Evolutionary conservation across 78 protist genomes (phyloP).

Genomic region (Dictyostelium intermedium): DNA sequence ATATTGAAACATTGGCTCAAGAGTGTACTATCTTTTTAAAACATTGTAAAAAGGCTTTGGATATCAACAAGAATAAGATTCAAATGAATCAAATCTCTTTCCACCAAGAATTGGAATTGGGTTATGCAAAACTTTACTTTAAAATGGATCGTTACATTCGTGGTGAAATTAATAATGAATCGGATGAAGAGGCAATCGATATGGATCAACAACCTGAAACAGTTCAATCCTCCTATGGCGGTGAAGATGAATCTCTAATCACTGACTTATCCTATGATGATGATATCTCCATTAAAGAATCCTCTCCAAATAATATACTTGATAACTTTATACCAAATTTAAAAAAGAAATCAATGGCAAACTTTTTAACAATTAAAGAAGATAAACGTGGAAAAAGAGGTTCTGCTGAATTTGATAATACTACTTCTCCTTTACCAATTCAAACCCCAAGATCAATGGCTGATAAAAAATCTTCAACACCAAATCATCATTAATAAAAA

Average conservation of each 20-base stretch:
- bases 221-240: neutral
- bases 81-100: constrained; percentile 23
- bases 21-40: constrained; percentile 20
- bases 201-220: neutral
- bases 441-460: constrained; percentile 8
- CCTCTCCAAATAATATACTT: neutral
- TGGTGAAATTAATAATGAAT: constrained; percentile 58
- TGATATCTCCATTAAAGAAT: neutral
- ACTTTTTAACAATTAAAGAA: constrained; percentile 38
- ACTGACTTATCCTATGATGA: constrained; percentile 58
- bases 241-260: constrained; percentile 38
- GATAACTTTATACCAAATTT: neutral
- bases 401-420: constrained; percentile 2
- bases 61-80: constrained; percentile 7
- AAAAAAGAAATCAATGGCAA: neutral
- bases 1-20: neutral
- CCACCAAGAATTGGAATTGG: constrained; percentile 62
- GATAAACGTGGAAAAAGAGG: constrained; percentile 9
- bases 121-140: constrained; percentile 11
- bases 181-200: constrained; percentile 5
- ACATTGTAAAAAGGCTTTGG: constrained; percentile 26
- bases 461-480: neutral
- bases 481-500: neutral
- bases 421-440: neutral
- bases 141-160: constrained; percentile 51